Base-by-base conservation (phyloP, 352 stramenopile genomes). In the Pythium phragmiticola region DNA sequence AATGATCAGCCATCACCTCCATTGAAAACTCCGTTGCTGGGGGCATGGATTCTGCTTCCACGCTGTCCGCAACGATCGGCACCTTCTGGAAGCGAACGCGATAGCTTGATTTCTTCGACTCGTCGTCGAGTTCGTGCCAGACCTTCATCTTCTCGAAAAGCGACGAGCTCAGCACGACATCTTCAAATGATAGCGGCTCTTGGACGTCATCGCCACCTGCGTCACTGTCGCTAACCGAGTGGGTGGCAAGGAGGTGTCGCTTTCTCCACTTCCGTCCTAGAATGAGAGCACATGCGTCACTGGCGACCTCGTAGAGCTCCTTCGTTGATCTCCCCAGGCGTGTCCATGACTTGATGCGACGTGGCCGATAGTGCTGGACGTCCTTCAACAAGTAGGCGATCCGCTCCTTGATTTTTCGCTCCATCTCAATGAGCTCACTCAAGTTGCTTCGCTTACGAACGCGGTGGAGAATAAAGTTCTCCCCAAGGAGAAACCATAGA, bases 401-500 rank as follows among this genome's bases (percentile, higher is more conserved):
- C 3, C 80, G 74, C 37, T 87, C 77, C 61, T 84, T 80, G 13
- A 88, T 70, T 9, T 78, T 70, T 8, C 63, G 57, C 57, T 92
- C 83, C 71, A 90, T 76, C 23, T 89, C 76, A 26, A 74, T 73
- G 28, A 92, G 53, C 23, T 92, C 83, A 1, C 33, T 50, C 16
- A 87, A 59, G 37, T 88, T 89, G 58, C 80, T 82, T 30, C 83
- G 69, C 21, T 79, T 77, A 33, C 81, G 80, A 3, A 82, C 82
- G 19, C 83, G 78, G 43, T 68, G 61, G 30, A 92, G 62, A 42
- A 89, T 86, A 59, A 75, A 87, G n/a, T 90, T 90, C 19, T 84
- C 83, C 17, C 79, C 83, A 34, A 92, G 59, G 13, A 90, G 62
- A 51, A 84, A 92, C 81, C 81, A 92, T 48, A 92, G 66, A 56